These are phyloP conservation scores for Mycena latifolia DNA, from an alignment of 768 basidiomycete genomes.

Conservation along the genomic window DNA sequence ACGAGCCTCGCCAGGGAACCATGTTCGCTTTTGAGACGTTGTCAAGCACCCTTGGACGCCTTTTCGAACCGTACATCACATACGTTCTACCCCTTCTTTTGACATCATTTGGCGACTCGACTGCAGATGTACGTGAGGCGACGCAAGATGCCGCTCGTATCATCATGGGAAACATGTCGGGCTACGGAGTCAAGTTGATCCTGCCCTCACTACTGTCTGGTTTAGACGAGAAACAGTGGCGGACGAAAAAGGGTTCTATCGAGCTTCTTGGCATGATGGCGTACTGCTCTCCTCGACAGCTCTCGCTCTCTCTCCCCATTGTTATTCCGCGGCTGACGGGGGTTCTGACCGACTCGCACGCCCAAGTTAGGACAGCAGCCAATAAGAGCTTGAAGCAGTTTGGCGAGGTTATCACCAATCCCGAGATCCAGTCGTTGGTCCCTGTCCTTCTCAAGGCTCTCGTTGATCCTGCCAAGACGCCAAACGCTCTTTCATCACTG, in stretches of 20 bases:
- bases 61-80: constrained; percentile 94
- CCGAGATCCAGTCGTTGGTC: constrained; percentile 93
- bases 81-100: constrained; percentile 88
- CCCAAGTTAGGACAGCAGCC: constrained; percentile 92
- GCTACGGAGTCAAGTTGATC: constrained; percentile 96
- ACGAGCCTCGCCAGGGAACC: constrained; percentile 91
- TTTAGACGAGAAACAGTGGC: constrained; percentile 98
- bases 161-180: constrained; percentile 96
- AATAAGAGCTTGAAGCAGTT: constrained; percentile 98
- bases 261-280: constrained; percentile 99
- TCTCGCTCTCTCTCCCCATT: constrained; percentile 94
- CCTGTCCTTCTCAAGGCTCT: constrained; percentile 93
- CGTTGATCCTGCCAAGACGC: constrained; percentile 94
- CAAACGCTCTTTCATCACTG: constrained; percentile 85
- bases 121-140: constrained; percentile 91
- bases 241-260: constrained; percentile 97
- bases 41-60: constrained; percentile 85
- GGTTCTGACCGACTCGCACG: constrained; percentile 96
- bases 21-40: constrained; percentile 97
- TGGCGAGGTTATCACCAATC: constrained; percentile 98
- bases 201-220: constrained; percentile 90
- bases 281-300: constrained; percentile 95
- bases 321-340: constrained; percentile 97
- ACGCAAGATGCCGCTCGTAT: constrained; percentile 92
- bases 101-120: constrained; percentile 87